Base-by-base conservation (phyloP, 2,329 filamentous ascomycete genomes). In the Thielaviopsis euricoi region DNA sequence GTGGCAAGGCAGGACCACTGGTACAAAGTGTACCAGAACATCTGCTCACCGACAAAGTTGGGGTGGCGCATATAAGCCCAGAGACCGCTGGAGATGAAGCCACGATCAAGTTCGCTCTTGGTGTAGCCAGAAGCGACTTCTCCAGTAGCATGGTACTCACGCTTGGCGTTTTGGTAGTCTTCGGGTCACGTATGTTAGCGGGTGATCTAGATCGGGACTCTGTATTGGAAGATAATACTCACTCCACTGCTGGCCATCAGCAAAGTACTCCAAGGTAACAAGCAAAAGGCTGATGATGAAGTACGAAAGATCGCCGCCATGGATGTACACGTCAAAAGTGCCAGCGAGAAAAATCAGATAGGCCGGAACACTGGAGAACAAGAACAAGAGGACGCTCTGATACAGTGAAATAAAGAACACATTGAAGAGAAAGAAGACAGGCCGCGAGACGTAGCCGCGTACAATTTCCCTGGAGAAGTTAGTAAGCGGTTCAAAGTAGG, bases 231-330 rank as follows among this genome's bases (percentile, higher is more conserved):
- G 9, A 12, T 12, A 33, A 3, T n/a, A 70, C 76, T 62, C 72
- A 86, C 82, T 76, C 90, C 90, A 98, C 71, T 96, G 90, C 68
- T 96, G 89, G 62, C 90, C 84, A 68, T 98, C 93, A 66, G 89
- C 87, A 66, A 95, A 79, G 70, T 79, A 88, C 65, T 95, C 90
- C 55, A 79, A 76, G 4, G 79, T 61, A 10, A 85, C 72, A 49
- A 86, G 70, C 17, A 68, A 70, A 15, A 81, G 64, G 61, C 76
- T 67, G 2, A 74, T 66, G 6, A 68, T 65, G 58, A 77, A 69
- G 62, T 78, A 82, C 10, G 67, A 65, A 33, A 75, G 51, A 63
- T 84, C 81, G 15, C 70, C 70, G 9, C 65, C 62, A 7, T 71
- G 73, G 49, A 75, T 61, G 33, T 73, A 62, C 43, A 68, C 75